Base-by-base conservation (phyloP, 768 basidiomycete genomes). In the Naganishia vaughanmartiniae region DNA sequence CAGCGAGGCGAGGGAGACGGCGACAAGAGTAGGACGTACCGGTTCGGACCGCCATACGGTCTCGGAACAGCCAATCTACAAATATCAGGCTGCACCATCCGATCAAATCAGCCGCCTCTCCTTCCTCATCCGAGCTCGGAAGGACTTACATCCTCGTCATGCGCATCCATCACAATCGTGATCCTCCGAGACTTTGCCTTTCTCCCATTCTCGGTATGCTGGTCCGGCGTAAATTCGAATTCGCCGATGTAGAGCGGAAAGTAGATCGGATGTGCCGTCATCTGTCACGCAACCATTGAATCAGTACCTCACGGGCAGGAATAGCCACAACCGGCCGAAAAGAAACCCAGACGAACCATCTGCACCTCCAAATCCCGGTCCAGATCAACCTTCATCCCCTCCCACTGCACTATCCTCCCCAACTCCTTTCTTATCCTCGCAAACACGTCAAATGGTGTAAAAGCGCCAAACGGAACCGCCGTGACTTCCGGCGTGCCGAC, bases 191-290 rank as follows among this genome's bases (percentile, higher is more conserved):
- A 66, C 21, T 57, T 54, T 46, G 70, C 74, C 10, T 70, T 72
- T 30, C 72, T 72, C 30, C 46, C 45, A 30, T 54, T 66, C 24
- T 26, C 48, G n/a, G 48, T n/a, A 51, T 51, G 48, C 14, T 51
- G 48, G 14, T 73, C 69, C 17, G 70, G 46, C 21, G 66, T 55
- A 51, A 75, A 73, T 54, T 76, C 74, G 48, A 77, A 77, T 39
- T 80, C 75, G 10, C 75, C 77, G 17, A 78, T 70, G 42, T 77
- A 80, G 39, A 78, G 74, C 21, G 79, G 79, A 54, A 80, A 77
- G 72, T 76, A 76, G 73, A 78, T 73, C 0, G 79, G 79, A 66
- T 78, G 78, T 33, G 70, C 73, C 9, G 75, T 77, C 31, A 76
- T 63, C 78, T 79, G 12, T 66, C 65, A 48, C 65, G 51, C 19